phyloP scores from a whole-genome alignment of 257 asterid species.

The Solanum pimpinellifolium region DNA sequence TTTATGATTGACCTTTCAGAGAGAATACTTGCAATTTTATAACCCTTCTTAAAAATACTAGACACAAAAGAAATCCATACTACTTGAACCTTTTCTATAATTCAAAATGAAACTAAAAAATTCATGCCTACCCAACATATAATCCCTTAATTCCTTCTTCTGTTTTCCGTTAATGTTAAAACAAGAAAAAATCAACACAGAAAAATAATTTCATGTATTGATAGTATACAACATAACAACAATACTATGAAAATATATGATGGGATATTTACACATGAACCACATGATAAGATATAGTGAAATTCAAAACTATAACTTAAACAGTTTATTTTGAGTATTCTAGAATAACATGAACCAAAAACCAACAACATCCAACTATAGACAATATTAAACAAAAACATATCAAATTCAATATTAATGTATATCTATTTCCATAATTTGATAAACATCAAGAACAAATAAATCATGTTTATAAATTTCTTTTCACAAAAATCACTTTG shows the following conservation, averaged over 20 bases:
- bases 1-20: not conserved
- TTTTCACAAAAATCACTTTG: not conserved
- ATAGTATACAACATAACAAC: not conserved
- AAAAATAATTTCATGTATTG: not conserved
- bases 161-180: too few species aligned
- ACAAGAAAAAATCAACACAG: too few species aligned
- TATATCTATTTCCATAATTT: not conserved
- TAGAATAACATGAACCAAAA: not conserved
- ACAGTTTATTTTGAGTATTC: not conserved
- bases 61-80: not conserved
- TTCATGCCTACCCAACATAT: too few species aligned
- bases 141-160: too few species aligned
- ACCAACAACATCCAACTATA: not conserved
- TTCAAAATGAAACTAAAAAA: too few species aligned
- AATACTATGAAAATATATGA: too few species aligned
- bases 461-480: not conserved
- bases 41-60: too few species aligned
- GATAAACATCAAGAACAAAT: not conserved
- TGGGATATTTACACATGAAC: not conserved
- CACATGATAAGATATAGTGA: not conserved
- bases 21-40: not conserved
- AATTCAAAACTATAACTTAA: not conserved
- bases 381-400: not conserved
- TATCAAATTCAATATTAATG: not conserved
- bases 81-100: too few species aligned